These are phyloP conservation scores for Aspergillus sparsus DNA, from an alignment of 495 filamentous ascomycete genomes.

Conservation along the genomic window DNA sequence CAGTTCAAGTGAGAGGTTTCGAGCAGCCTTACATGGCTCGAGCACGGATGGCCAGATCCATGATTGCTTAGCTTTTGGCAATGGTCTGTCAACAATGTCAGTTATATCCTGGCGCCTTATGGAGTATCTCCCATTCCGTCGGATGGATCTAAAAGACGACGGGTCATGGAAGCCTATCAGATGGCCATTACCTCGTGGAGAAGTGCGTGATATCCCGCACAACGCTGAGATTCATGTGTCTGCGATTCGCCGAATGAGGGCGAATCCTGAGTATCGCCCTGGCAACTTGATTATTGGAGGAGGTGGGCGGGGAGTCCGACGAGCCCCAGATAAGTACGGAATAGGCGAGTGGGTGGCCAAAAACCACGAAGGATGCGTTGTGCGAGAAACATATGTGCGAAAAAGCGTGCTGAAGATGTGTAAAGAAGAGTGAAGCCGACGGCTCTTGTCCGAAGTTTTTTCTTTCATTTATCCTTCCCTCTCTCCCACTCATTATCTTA, in stretches of 20 bases:
- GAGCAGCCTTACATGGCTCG: slow-evolving; percentile 56
- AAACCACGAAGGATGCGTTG: slow-evolving; percentile 59
- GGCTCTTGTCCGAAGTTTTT: too few relatives aligned
- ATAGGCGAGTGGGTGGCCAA: slow-evolving; percentile 75
- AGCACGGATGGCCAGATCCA: slow-evolving; percentile 67
- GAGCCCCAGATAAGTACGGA: slow-evolving; percentile 60
- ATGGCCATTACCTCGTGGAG: slow-evolving; percentile 73
- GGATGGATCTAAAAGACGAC: slow-evolving; percentile 70
- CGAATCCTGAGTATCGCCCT: slow-evolving; percentile 64
- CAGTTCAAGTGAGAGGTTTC: slow-evolving; percentile 46
- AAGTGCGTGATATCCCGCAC: slow-evolving; percentile 72
- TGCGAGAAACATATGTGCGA: slow-evolving; percentile 64
- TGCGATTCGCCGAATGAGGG: slow-evolving; percentile 67
- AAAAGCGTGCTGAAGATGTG: slow-evolving; percentile 34
- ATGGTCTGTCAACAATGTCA: slow-evolving; percentile 24
- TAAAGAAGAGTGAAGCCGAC: slow-evolving; percentile 7
- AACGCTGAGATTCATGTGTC: slow-evolving; percentile 66
- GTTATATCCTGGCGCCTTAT: slow-evolving; percentile 73
- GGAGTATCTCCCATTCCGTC: slow-evolving; percentile 76
- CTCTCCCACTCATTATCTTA: too few relatives aligned
- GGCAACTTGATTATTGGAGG: slow-evolving; percentile 83
- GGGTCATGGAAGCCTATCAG: slow-evolving; percentile 74
- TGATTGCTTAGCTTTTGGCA: slow-evolving; percentile 58
- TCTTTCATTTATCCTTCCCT: too few relatives aligned
- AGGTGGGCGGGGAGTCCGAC: slow-evolving; percentile 68